These are phyloP conservation scores for Bretziella fagacearum DNA, from an alignment of 2,329 filamentous ascomycete genomes.

Conservation along the genomic window DNA sequence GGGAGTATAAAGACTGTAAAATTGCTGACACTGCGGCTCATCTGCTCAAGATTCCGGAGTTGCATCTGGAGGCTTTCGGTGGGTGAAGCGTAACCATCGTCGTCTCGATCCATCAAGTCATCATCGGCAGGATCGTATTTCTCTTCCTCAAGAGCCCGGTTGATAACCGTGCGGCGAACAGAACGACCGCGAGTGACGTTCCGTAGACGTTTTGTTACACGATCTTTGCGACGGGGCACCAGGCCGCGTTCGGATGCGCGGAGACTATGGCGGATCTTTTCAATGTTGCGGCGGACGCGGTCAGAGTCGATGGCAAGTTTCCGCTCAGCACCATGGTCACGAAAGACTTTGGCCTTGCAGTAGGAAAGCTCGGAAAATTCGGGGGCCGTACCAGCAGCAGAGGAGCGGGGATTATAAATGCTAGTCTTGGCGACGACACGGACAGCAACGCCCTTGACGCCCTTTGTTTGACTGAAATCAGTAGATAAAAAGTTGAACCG, in stretches of 20 bases:
- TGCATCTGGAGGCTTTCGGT: constrained; percentile 40
- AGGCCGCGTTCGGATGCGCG: constrained; percentile 9
- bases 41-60: constrained; percentile 62
- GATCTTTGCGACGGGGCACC: constrained; percentile 11
- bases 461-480: constrained; percentile 97
- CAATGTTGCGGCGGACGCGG: constrained; percentile 90
- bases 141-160: constrained; percentile 7
- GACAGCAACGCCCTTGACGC: constrained; percentile 93
- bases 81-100: constrained; percentile 9
- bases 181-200: constrained; percentile 2
- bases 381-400: constrained; percentile 20
- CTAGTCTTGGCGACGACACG: constrained; percentile 84
- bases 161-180: neutral
- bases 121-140: neutral
- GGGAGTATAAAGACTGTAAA: constrained; percentile 63
- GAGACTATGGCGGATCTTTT: constrained; percentile 63
- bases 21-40: constrained; percentile 71
- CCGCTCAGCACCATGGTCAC: constrained; percentile 86
- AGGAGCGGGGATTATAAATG: constrained; percentile 28
- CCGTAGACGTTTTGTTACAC: constrained; percentile 8
- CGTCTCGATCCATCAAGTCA: constrained; percentile 11
- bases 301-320: constrained; percentile 90
- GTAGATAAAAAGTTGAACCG: constrained; percentile 98
- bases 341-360: constrained; percentile 94
- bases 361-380: constrained; percentile 56